Conservation (phyloP, 768 basidiomycete genomes). For the Panaeolus cyanescens region DNA sequence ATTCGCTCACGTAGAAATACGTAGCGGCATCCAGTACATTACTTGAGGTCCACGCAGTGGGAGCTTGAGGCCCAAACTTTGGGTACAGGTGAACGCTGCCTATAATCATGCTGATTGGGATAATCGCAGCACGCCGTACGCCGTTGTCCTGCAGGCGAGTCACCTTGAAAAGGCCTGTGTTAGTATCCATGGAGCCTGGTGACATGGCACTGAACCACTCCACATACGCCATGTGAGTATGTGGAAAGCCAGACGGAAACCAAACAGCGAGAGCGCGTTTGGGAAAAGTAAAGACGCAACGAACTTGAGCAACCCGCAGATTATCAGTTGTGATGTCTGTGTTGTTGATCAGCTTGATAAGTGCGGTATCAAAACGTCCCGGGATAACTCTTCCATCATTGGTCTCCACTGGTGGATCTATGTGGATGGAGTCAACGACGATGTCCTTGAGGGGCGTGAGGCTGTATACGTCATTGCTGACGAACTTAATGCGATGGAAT, state of each 20-base stretch:
- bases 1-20: constrained; percentile 30
- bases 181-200: constrained; percentile 10
- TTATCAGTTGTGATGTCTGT: neutral
- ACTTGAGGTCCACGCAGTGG: constrained; percentile 29
- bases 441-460: constrained; percentile 9
- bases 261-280: neutral
- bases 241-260: constrained; percentile 1
- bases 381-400: constrained; percentile 17
- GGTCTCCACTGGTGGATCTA: constrained; percentile 16
- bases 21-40: constrained; percentile 28
- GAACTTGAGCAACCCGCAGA: neutral
- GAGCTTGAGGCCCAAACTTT: constrained; percentile 26
- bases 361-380: constrained; percentile 11
- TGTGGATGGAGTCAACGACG: constrained; percentile 31
- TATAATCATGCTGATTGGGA: constrained; percentile 22
- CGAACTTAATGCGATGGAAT: constrained; percentile 38
- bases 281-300: constrained; percentile 15
- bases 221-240: constrained; percentile 16
- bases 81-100: constrained; percentile 33
- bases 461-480: constrained; percentile 15
- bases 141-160: constrained; percentile 4
- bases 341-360: neutral
- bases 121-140: constrained; percentile 16
- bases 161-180: constrained; percentile 28
- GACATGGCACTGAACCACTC: constrained; percentile 18